These are phyloP conservation scores for Dryas octopetala DNA, from an alignment of 306 rosid species.

Conservation along the genomic window DNA sequence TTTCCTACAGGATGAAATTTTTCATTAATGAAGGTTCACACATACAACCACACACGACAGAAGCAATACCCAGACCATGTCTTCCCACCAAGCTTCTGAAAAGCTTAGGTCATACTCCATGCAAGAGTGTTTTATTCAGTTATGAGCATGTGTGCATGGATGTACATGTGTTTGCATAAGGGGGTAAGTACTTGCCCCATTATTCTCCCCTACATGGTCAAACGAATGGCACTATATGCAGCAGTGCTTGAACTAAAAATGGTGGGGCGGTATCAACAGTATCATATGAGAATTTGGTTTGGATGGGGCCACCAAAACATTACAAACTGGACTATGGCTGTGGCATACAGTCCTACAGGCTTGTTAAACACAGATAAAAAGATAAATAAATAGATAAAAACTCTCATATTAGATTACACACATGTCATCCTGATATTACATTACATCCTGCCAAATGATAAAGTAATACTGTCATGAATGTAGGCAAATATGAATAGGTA, in stretches of 20 bases:
- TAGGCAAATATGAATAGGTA: not conserved
- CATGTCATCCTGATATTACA: not conserved
- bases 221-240: not conserved
- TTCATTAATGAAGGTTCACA: conserved; percentile 13
- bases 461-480: conserved; percentile 1
- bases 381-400: not conserved
- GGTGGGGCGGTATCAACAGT: not conserved
- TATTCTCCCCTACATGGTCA: not conserved
- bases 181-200: not conserved
- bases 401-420: not conserved
- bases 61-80: not conserved
- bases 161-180: not conserved
- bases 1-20: conserved; percentile 50
- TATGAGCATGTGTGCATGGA: not conserved
- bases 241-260: not conserved
- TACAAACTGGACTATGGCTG: not conserved
- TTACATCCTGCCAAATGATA: not conserved
- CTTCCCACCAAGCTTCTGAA: not conserved
- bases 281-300: not conserved
- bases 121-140: not conserved
- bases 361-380: not conserved
- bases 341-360: not conserved
- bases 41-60: not conserved
- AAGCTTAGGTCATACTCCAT: not conserved
- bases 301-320: not conserved